Evolutionary conservation across 2,329 filamentous ascomycete species (phyloP), one percentile per base, ranked within the genome.

Genomic region (Exophiala xenobiotica): DNA sequence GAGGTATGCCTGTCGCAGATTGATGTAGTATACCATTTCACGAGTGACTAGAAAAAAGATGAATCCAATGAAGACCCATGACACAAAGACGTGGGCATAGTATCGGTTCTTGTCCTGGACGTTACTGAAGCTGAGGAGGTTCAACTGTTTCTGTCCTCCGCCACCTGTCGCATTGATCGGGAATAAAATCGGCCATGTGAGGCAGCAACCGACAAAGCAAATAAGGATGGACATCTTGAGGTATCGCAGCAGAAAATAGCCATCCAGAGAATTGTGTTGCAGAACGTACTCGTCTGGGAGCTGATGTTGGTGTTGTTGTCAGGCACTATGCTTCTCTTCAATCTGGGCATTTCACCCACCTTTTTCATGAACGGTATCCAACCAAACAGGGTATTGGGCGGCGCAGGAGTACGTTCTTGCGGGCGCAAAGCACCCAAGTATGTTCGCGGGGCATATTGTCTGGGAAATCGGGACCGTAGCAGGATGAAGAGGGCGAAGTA

Each of bases 11-110:
- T 97, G 92, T 57, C 91, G 87, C 45, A 97, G 73, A 64, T 95
- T 95, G 74, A 96, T 87, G 70, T 89, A 95, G 78, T 86, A 96
- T 62, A 97, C 87, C 66, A 83, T 85, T 70, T 97, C 92, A 51
- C 92, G 82, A 49, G 90, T 87, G 57, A 97, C 82, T 64, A 89
- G 85, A 71, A 88, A 93, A 68, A 97, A 86, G 59, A 97, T 78
- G 66, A 97, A 97, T 39, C 81, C 72, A 68, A 87, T 90, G 71
- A 89, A 97, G 43, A 91, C 69, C 82, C 89, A 96, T 1, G 85
- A 83, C 46, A 90, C 75, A 46, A 88, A 79, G n/a, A 81, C 81
- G 67, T 96, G 90, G 0, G 90, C 92, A 68, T 87, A 96, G 68
- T 88, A 86, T 58, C 83, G 83, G 61, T 80, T 80, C 51, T 79